Conservation (phyloP, 345 rosid species). For the rapeseed (Brassica napus) region Da-Ae NC_063436.1:615501-616000, state of each 20-base stretch:
- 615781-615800: slow-evolving; percentile 90
- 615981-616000: slow-evolving; percentile 58
- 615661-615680: slow-evolving; percentile 91
- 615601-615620: too few relatives aligned
- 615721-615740: slow-evolving; percentile 48
- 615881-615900: slow-evolving; percentile 92
- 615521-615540: too few relatives aligned
- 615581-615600: too few relatives aligned
- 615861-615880: slow-evolving; percentile 73
- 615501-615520: too few relatives aligned
- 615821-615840: background rate
- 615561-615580: too few relatives aligned
- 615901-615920: slow-evolving; percentile 98
- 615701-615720: slow-evolving; percentile 58
- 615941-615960: slow-evolving; percentile 74
- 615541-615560: too few relatives aligned
- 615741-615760: slow-evolving; percentile 94
- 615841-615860: slow-evolving; percentile 64
- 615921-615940: slow-evolving; percentile 78
- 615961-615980: slow-evolving; percentile 52
- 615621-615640: slow-evolving; percentile 32
- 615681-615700: slow-evolving; percentile 81
- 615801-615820: slow-evolving; percentile 61
- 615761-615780: slow-evolving; percentile 93
- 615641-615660: slow-evolving; percentile 91